Conservation (phyloP, 352 stramenopile genomes). For the Phytopythium aichiense region DNA sequence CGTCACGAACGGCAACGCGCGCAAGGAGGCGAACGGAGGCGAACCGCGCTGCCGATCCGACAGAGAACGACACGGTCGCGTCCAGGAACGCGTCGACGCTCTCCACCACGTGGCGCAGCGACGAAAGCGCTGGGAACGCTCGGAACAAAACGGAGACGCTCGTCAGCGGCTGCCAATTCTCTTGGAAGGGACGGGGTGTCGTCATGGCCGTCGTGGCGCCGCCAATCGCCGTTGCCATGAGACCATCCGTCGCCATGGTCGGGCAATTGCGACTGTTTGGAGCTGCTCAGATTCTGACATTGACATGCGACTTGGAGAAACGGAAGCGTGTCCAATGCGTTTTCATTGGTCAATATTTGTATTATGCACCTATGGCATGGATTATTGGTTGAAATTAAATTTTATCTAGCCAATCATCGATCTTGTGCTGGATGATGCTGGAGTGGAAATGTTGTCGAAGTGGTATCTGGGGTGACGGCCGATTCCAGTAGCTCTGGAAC, state of each 20-base stretch:
- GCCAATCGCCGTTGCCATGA: not conserved
- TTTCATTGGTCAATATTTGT: too few relatives aligned
- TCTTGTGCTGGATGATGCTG: too few relatives aligned
- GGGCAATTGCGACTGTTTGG: not conserved
- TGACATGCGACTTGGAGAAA: not conserved
- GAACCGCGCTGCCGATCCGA: not conserved
- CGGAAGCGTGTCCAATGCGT: too few relatives aligned
- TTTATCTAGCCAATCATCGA: too few relatives aligned
- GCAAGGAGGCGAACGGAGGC: slow-evolving; percentile 2
- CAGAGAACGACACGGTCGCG: slow-evolving; percentile 1
- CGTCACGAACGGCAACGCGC: not conserved
- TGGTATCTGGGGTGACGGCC: too few relatives aligned
- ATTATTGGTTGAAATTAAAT: too few relatives aligned
- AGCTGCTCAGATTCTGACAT: not conserved
- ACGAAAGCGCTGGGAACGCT: not conserved
- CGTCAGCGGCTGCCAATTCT: not conserved
- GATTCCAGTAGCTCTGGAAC: too few relatives aligned
- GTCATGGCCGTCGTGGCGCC: not conserved
- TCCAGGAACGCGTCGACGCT: slow-evolving; percentile 11
- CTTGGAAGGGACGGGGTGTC: not conserved
- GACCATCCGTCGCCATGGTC: not conserved
- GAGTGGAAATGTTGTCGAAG: too few relatives aligned
- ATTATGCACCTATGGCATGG: too few relatives aligned
- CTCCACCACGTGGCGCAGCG: slow-evolving; percentile 7
- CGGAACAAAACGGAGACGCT: not conserved